These are phyloP conservation scores for Neoarthrinium moseri DNA, from an alignment of 2,329 filamentous ascomycete genomes.

Conservation along the genomic window DNA sequence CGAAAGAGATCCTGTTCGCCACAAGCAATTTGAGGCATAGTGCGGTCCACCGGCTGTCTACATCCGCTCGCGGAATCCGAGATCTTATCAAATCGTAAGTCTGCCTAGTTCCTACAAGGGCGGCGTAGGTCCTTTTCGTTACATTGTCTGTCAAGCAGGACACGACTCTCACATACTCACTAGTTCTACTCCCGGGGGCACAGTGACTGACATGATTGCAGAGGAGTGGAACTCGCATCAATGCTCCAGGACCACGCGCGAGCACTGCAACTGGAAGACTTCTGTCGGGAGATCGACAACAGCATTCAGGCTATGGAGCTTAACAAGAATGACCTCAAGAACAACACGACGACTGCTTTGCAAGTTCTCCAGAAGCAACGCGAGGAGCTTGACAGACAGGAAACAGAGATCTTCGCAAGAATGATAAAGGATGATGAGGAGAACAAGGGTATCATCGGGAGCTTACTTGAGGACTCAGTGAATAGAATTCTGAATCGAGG, in stretches of 20 bases:
- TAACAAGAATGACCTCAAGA: conserved; percentile 31
- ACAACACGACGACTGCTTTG: conserved; percentile 21
- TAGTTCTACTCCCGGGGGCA: background rate
- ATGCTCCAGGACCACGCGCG: conserved; percentile 26
- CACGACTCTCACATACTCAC: no score
- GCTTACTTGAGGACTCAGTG: conserved; percentile 26
- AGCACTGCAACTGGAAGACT: conserved; percentile 24
- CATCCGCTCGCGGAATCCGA: background rate
- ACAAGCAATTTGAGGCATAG: background rate
- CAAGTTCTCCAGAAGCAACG: conserved; percentile 30
- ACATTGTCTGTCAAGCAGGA: no score
- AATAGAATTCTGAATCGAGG: conserved; percentile 14
- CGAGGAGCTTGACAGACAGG: conserved; percentile 33
- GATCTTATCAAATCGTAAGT: background rate
- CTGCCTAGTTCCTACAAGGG: no score
- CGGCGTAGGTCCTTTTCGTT: no score
- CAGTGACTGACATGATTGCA: conserved; percentile 9
- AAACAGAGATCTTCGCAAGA: conserved; percentile 24
- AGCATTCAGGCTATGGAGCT: conserved; percentile 30
- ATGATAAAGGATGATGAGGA: conserved; percentile 27
- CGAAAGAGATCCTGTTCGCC: background rate
- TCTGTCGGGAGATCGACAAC: conserved; percentile 24
- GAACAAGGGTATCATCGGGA: conserved; percentile 26
- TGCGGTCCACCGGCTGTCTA: background rate
- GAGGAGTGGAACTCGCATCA: conserved; percentile 25